Base-by-base conservation (phyloP, 2,329 filamentous ascomycete genomes). In the Pseudogymnoascus pannorum region DNA sequence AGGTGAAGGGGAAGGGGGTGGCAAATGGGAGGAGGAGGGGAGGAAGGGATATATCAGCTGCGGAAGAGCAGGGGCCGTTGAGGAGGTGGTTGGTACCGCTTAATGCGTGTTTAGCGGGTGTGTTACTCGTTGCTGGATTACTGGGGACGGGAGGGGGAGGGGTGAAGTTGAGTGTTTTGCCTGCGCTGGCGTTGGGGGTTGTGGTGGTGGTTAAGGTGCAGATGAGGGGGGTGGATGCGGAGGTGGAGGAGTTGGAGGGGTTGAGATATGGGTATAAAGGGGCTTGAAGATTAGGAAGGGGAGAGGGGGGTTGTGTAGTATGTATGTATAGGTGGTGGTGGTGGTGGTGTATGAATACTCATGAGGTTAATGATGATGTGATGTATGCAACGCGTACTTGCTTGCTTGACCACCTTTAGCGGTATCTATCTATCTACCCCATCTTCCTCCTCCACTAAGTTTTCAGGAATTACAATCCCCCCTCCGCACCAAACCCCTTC, bases 211-310 rank as follows among this genome's bases (percentile, higher is more conserved):
- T 84, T 29, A 86, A 91, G 73, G 74, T 82, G 59, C 78, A 88
- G 69, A 86, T 92, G 81, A 80, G 81, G 3, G 79, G 4, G n/a
- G n/a, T n/a, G n/a, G n/a, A n/a, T n/a, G n/a, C n/a, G n/a, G n/a
- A n/a, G n/a, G n/a, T n/a, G n/a, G 85, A 77, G 64, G 87, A 88
- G 68, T 73, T 92, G 67, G 76, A 80, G 57, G 76, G 74, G 60
- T 75, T 90, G 68, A 83, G 76, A 71, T 89, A 90, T 74, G 78
- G 80, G 60, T 87, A 84, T 69, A 90, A 87, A 69, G 87, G 87
- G 2, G 87, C 86, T 42, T 88, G 59, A 68, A n/a, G 35, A 3
- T 16, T n/a, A n/a, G n/a, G 5, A 3, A 14, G 35, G n/a, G n/a
- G n/a, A 6, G 1, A 1, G 9, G n/a, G 7, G n/a, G 5, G 14